Percentiles rank a stretch among this genome's conserved stretches.
Conservation (phyloP, 768 basidiomycete genomes). For the Boletus pseudo-olivaceus region DNA sequence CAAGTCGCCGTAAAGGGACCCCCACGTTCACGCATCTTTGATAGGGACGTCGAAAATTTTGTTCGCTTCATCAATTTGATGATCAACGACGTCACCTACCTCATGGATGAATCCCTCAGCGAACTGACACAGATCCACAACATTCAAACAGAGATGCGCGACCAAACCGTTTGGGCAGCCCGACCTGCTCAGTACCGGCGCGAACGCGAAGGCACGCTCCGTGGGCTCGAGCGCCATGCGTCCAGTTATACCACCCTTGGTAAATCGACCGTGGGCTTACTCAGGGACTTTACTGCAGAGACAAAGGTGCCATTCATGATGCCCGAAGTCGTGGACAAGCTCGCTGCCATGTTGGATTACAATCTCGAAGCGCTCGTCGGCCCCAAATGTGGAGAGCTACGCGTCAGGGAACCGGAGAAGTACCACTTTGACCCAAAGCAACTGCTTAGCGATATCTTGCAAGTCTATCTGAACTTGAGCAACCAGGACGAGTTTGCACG, state of each 20-base stretch:
- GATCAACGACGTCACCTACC: conserved; percentile 98
- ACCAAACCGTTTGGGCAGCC: conserved; percentile 65
- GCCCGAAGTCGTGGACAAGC: conserved; percentile 90
- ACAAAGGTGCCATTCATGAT: conserved; percentile 92
- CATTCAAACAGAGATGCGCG: conserved; percentile 82
- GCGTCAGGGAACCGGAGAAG: conserved; percentile 82
- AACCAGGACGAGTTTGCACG: conserved; percentile 73
- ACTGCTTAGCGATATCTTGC: conserved; percentile 80
- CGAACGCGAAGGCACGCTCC: conserved; percentile 76
- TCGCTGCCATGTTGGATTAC: conserved; percentile 96
- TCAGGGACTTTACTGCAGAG: conserved; percentile 90
- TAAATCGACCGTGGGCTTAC: conserved; percentile 81
- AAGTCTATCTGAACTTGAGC: conserved; percentile 87
- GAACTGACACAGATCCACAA: conserved; percentile 86
- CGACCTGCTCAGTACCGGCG: conserved; percentile 69
- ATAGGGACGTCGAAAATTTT: conserved; percentile 86
- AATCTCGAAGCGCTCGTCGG: conserved; percentile 89
- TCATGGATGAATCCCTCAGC: conserved; percentile 92
- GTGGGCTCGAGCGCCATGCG: conserved; percentile 79
- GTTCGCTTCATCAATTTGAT: conserved; percentile 95
- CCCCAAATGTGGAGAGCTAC: conserved; percentile 81
- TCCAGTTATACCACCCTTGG: conserved; percentile 85
- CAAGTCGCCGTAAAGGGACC: neutral
- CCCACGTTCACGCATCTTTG: conserved; percentile 7
- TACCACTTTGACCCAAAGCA: conserved; percentile 83